These are phyloP conservation scores for Aspergillus pseudonomiae DNA, from an alignment of 2,329 filamentous ascomycete genomes.

Conservation along the genomic window DNA sequence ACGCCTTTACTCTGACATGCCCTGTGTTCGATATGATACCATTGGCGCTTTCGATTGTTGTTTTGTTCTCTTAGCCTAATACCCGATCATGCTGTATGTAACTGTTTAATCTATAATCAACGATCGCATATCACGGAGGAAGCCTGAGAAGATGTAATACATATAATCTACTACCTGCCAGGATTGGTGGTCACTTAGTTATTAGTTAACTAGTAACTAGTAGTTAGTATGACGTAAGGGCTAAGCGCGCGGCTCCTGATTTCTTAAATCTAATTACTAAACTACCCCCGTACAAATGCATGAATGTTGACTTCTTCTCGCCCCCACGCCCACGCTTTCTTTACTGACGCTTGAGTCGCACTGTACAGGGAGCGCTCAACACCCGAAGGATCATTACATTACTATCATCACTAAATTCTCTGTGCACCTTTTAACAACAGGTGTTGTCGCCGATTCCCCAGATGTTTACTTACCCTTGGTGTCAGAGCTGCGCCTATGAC, in stretches of 20 bases:
- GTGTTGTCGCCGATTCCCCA: constrained; percentile 9
- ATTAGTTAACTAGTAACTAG: no score
- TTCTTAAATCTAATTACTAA: not conserved
- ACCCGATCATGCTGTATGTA: constrained; percentile 25
- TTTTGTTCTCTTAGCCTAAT: constrained; percentile 18
- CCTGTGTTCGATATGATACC: constrained; percentile 25
- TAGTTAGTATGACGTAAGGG: constrained; percentile 10
- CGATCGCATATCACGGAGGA: not conserved
- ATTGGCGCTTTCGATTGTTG: constrained; percentile 10
- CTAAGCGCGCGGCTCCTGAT: not conserved
- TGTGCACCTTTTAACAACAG: not conserved
- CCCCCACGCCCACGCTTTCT: not conserved
- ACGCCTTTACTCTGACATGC: constrained; percentile 10
- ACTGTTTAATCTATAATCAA: constrained; percentile 22
- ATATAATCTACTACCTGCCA: not conserved
- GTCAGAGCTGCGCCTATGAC: constrained; percentile 21
- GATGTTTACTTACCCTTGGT: constrained; percentile 20
- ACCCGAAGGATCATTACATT: no score
- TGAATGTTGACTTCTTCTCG: not conserved
- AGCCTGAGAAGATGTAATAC: not conserved
- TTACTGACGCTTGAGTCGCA: not conserved
- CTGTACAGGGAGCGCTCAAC: not conserved
- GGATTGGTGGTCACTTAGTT: no score
- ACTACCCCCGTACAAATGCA: not conserved
- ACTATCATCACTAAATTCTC: not conserved